phyloP scores from a whole-genome alignment of 345 rosid genomes.

The Camelina sativa region DNA sequence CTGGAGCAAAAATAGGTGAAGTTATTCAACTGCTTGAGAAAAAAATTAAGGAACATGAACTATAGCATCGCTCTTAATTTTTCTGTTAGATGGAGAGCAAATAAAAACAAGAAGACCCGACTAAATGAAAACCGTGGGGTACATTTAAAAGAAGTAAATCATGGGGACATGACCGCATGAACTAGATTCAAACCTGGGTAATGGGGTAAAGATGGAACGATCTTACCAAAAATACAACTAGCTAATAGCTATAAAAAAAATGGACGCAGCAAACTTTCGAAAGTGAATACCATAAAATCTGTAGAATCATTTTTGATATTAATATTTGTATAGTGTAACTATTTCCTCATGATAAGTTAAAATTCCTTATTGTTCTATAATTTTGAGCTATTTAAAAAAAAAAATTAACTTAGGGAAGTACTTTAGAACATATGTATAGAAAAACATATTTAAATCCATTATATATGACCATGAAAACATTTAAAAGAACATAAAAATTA shows the following conservation, averaged over 20 bases:
- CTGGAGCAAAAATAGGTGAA: background rate
- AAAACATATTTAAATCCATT: too few relatives aligned
- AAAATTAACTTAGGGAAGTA: too few relatives aligned
- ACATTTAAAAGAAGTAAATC: slow-evolving; percentile 11
- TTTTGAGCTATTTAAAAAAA: too few relatives aligned
- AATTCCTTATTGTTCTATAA: too few relatives aligned
- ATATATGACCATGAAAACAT: too few relatives aligned
- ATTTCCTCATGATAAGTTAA: background rate
- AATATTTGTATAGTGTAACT: too few relatives aligned
- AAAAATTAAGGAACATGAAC: background rate
- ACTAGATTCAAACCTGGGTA: slow-evolving; percentile 8
- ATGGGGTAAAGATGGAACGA: slow-evolving; percentile 9
- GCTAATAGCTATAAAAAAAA: background rate
- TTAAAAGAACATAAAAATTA: too few relatives aligned
- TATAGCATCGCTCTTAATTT: background rate
- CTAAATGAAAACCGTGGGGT: slow-evolving; percentile 10
- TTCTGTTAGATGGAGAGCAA: background rate
- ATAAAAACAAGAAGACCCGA: background rate
- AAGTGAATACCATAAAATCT: background rate
- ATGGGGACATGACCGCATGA: slow-evolving; percentile 21
- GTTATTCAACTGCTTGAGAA: background rate
- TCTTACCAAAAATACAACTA: slow-evolving; percentile 5
- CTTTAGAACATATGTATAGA: too few relatives aligned
- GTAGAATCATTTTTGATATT: background rate
- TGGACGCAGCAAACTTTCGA: background rate